Conservation (phyloP, 2,329 filamentous ascomycete genomes). For the Dendrostoma leiphaemia region DNA sequence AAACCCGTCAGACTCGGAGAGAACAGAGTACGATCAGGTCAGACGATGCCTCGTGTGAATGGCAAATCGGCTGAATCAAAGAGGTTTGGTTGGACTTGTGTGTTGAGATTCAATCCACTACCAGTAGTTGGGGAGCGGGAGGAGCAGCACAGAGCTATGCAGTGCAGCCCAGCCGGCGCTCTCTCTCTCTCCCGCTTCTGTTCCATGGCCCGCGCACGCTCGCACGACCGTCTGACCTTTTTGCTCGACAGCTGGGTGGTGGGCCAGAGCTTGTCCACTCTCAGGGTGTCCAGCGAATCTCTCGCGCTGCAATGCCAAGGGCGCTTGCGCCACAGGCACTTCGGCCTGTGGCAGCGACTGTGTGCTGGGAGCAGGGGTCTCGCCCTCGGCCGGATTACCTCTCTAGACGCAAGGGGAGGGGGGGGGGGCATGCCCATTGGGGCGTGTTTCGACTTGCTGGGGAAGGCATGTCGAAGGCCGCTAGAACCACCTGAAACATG, state of each 20-base stretch:
- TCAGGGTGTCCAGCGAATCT: background rate
- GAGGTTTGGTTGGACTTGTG: no score
- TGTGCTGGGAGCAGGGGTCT: background rate
- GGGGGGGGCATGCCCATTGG: conserved; percentile 7
- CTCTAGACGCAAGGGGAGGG: background rate
- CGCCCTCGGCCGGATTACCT: background rate
- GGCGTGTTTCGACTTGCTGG: conserved; percentile 15
- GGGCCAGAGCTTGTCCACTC: background rate
- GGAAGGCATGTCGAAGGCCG: conserved; percentile 15
- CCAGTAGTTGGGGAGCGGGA: background rate
- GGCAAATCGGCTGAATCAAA: background rate
- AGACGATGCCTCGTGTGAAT: background rate
- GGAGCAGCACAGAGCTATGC: background rate
- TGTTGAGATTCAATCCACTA: background rate
- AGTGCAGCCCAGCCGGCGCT: background rate
- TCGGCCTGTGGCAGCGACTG: background rate
- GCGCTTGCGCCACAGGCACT: conserved; percentile 6
- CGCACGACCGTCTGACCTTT: background rate
- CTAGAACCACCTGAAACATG: conserved; percentile 20
- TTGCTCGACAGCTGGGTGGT: background rate
- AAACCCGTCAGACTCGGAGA: background rate
- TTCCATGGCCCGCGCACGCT: background rate
- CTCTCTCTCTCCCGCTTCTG: background rate
- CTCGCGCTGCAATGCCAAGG: conserved; percentile 4
- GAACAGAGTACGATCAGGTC: background rate